phyloP scores from a whole-genome alignment of 306 rosid genomes.

The Glycyrrhiza uralensis region DNA sequence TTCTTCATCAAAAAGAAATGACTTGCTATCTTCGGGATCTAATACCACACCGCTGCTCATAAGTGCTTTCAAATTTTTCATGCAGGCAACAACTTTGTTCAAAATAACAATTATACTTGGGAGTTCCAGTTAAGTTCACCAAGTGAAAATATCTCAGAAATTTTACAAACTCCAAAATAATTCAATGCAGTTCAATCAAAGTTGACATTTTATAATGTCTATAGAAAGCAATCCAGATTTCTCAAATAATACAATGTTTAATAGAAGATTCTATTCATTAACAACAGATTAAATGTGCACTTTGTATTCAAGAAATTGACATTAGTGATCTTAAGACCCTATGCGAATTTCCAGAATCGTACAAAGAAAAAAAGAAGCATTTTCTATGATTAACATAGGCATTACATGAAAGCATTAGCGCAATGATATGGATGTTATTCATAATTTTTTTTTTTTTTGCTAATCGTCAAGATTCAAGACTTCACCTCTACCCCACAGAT shows the following conservation, averaged over 20 bases:
- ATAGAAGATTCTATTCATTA: background rate
- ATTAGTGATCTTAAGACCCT: background rate
- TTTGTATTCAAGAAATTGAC: background rate
- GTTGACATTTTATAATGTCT: background rate
- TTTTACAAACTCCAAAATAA: background rate
- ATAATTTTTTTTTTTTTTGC: background rate
- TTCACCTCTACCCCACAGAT: background rate
- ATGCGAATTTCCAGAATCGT: background rate
- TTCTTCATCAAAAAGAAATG: too few species aligned
- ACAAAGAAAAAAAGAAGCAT: background rate
- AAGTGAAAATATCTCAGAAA: background rate
- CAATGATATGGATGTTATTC: background rate
- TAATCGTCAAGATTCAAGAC: constrained; percentile 14
- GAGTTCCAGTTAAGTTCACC: background rate
- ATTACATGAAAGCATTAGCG: background rate
- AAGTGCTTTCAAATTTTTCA: background rate
- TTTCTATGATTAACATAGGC: background rate
- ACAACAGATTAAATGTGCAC: background rate
- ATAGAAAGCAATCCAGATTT: background rate
- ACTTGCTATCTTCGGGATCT: too few species aligned
- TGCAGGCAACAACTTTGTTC: background rate
- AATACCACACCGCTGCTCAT: background rate
- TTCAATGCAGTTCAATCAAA: background rate
- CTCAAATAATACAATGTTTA: background rate
- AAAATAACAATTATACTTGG: background rate